Evolutionary conservation across 2,329 filamentous ascomycete species (phyloP).

Genomic region (Cercospora citrullina): DNA sequence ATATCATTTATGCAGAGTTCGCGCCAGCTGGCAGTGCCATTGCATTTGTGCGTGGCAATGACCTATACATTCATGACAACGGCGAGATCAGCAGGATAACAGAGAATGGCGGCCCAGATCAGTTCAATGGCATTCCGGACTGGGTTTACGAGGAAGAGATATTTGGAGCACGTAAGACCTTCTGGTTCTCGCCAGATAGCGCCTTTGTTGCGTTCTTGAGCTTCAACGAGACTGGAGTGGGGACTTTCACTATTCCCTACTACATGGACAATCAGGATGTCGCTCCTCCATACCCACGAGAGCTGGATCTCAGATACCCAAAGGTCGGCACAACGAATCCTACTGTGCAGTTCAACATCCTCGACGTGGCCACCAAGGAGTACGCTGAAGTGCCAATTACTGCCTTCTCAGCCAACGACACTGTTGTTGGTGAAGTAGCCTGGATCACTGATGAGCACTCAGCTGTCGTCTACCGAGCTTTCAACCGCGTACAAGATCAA

Average conservation of each 20-base stretch:
- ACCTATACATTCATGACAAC: slow-evolving; percentile 60
- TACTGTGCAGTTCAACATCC: slow-evolving; percentile 60
- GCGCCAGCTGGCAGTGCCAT: slow-evolving; percentile 60
- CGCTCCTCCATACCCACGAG: slow-evolving; percentile 61
- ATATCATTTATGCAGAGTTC: slow-evolving; percentile 67
- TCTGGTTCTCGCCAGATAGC: slow-evolving; percentile 61
- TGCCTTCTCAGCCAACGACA: slow-evolving; percentile 60
- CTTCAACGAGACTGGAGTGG: slow-evolving; percentile 66
- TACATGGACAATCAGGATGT: slow-evolving; percentile 61
- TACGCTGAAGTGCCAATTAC: slow-evolving; percentile 54
- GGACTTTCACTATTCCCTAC: slow-evolving; percentile 65
- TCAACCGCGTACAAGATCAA: slow-evolving; percentile 67
- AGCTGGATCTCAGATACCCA: slow-evolving; percentile 66
- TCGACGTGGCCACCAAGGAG: slow-evolving; percentile 54
- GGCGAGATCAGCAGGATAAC: slow-evolving; percentile 60
- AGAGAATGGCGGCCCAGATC: slow-evolving; percentile 59
- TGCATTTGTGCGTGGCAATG: slow-evolving; percentile 67
- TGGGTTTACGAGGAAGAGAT: slow-evolving; percentile 66
- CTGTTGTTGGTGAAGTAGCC: slow-evolving; percentile 66
- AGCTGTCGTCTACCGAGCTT: slow-evolving; percentile 64
- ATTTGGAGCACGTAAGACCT: slow-evolving; percentile 51
- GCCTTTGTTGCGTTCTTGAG: slow-evolving; percentile 57
- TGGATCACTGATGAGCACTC: slow-evolving; percentile 65
- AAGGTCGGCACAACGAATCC: slow-evolving; percentile 70
- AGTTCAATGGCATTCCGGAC: slow-evolving; percentile 65